These are phyloP conservation scores for Microcyclosporella mali DNA, from an alignment of 2,329 filamentous ascomycete species.

Conservation along the genomic window DNA sequence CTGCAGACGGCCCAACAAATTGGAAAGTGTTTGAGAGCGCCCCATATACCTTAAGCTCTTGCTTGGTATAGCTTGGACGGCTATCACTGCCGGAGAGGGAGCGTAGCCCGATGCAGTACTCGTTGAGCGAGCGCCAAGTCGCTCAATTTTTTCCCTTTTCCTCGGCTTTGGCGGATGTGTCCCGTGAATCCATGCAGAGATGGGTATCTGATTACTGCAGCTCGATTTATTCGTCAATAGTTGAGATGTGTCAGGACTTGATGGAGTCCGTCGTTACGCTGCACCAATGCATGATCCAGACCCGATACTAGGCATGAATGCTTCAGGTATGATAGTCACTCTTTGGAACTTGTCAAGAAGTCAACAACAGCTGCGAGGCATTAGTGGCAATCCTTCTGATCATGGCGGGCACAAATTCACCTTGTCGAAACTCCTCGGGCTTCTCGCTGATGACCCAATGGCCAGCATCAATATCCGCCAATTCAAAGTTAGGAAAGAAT, in stretches of 20 bases:
- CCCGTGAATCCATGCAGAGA: not conserved
- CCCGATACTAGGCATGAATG: not conserved
- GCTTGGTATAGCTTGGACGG: constrained; percentile 7
- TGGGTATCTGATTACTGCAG: not conserved
- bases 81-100: constrained; percentile 11
- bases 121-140: constrained; percentile 16
- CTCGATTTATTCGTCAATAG: not conserved
- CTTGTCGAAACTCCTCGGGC: constrained; percentile 68
- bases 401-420: constrained; percentile 44
- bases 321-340: constrained; percentile 36
- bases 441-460: constrained; percentile 91
- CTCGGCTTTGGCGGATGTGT: constrained; percentile 5
- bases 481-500: constrained; percentile 72
- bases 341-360: constrained; percentile 48
- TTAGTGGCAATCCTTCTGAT: constrained; percentile 6
- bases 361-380: constrained; percentile 53
- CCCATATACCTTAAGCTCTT: constrained; percentile 3
- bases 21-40: not conserved
- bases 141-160: constrained; percentile 16
- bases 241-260: not conserved
- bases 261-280: no score
- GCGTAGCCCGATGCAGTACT: constrained; percentile 14
- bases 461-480: constrained; percentile 69
- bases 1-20: constrained; percentile 2
- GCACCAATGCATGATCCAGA: not conserved